Conservation (phyloP, 2,329 filamentous ascomycete species). For the Cordyceps tenuipes region DNA sequence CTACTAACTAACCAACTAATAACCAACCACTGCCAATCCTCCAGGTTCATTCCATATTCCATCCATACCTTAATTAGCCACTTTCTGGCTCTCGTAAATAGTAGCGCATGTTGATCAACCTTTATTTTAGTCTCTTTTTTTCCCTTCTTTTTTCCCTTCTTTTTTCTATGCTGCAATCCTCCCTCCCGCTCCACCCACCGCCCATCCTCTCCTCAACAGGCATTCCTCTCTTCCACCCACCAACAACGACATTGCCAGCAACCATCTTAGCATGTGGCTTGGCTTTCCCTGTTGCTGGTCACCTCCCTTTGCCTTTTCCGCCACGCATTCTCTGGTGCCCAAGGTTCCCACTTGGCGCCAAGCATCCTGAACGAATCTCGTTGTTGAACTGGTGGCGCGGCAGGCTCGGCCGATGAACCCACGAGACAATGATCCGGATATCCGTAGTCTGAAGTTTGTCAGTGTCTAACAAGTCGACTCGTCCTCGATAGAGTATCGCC, state of each 20-base stretch:
- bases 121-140: neutral
- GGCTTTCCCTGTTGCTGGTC: neutral
- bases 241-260: too few species aligned
- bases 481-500: too few species aligned
- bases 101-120: neutral
- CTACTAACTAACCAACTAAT: too few species aligned
- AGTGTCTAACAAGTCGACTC: too few species aligned
- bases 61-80: neutral
- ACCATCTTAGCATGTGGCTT: neutral
- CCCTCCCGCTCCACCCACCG: too few species aligned
- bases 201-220: too few species aligned
- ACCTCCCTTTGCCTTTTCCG: neutral
- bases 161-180: too few species aligned
- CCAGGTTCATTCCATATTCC: neutral
- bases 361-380: neutral
- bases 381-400: neutral
- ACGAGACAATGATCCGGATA: neutral
- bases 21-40: neutral
- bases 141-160: too few species aligned
- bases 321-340: neutral
- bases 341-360: neutral
- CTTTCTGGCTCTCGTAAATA: too few species aligned
- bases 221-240: too few species aligned
- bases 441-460: neutral
- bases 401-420: neutral